Evolutionary conservation across 2,329 filamentous ascomycete species (phyloP).

Genomic region (Phaeosphaeriaceae sp.): DNA sequence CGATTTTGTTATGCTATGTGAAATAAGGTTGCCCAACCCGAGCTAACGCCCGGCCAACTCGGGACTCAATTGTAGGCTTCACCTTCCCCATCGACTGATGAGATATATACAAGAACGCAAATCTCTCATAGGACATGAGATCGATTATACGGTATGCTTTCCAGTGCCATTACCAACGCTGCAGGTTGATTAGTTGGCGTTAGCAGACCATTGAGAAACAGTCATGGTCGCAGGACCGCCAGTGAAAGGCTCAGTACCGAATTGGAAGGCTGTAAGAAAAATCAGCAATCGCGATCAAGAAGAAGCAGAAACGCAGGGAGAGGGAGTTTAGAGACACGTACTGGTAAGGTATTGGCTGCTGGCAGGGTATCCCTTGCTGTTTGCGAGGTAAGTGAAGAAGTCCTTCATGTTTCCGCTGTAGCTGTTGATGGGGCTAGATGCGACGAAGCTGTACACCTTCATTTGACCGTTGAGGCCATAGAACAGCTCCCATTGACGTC

Average conservation of each 20-base stretch:
- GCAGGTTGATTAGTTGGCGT: constrained; percentile 6
- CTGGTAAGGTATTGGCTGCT: not conserved
- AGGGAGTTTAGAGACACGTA: not conserved
- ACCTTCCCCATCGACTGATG: too few species aligned
- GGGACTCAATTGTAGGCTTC: too few species aligned
- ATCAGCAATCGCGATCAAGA: not conserved
- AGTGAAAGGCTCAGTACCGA: not conserved
- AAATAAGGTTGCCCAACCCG: too few species aligned
- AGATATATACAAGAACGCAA: too few species aligned
- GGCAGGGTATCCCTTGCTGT: not conserved
- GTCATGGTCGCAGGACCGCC: not conserved
- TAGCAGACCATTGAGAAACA: constrained; percentile 14
- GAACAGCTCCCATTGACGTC: constrained; percentile 61
- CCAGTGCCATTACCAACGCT: not conserved
- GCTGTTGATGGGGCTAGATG: constrained; percentile 23
- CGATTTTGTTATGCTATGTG: too few species aligned
- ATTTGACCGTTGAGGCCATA: constrained; percentile 63
- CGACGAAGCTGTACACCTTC: constrained; percentile 65
- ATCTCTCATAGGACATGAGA: too few species aligned
- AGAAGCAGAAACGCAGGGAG: too few species aligned
- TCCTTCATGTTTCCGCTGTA: constrained; percentile 29
- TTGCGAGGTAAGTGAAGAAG: not conserved
- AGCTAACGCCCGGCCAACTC: too few species aligned
- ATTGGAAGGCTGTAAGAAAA: not conserved
- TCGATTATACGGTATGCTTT: not conserved